Evolutionary conservation across 768 basidiomycete genomes (phyloP).

Genomic region (Austroboletus festivus): DNA sequence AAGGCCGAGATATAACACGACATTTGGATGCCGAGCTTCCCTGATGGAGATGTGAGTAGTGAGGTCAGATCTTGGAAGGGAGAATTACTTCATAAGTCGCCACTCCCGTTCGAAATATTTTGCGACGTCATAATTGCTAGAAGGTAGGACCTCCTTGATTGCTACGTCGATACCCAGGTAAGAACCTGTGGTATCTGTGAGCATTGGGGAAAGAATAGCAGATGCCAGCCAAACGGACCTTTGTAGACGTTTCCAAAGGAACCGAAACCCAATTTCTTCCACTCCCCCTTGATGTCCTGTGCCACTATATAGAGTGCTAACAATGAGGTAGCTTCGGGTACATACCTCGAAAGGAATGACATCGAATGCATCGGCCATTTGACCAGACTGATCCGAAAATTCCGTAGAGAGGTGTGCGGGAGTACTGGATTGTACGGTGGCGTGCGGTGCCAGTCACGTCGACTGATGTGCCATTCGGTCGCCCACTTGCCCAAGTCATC

Average conservation of each 20-base stretch:
- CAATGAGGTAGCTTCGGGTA: slow-evolving; percentile 5
- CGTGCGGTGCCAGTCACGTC: neutral
- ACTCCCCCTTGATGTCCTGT: slow-evolving; percentile 83
- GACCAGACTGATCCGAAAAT: neutral
- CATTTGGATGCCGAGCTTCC: slow-evolving; percentile 88
- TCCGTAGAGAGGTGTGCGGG: neutral
- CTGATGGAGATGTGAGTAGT: slow-evolving; percentile 27
- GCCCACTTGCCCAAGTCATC: neutral
- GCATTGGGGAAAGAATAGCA: neutral
- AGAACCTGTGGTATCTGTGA: slow-evolving; percentile 45
- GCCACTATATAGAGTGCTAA: neutral
- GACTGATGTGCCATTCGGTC: neutral
- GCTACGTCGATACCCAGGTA: slow-evolving; percentile 97
- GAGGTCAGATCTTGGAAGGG: neutral
- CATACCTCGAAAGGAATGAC: slow-evolving; percentile 82
- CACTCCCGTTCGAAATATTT: slow-evolving; percentile 99
- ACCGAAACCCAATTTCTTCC: slow-evolving; percentile 89
- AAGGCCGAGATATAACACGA: slow-evolving; percentile 90
- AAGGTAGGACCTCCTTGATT: slow-evolving; percentile 94
- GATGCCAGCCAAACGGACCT: slow-evolving; percentile 37
- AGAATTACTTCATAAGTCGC: slow-evolving; percentile 81
- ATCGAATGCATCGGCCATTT: slow-evolving; percentile 73
- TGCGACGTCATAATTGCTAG: slow-evolving; percentile 86
- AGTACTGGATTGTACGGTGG: slow-evolving; percentile 3
- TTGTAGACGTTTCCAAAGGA: slow-evolving; percentile 93